These are phyloP conservation scores for Aquilaria malaccensis DNA, from an alignment of 345 rosid species.

Conservation along the genomic window DNA sequence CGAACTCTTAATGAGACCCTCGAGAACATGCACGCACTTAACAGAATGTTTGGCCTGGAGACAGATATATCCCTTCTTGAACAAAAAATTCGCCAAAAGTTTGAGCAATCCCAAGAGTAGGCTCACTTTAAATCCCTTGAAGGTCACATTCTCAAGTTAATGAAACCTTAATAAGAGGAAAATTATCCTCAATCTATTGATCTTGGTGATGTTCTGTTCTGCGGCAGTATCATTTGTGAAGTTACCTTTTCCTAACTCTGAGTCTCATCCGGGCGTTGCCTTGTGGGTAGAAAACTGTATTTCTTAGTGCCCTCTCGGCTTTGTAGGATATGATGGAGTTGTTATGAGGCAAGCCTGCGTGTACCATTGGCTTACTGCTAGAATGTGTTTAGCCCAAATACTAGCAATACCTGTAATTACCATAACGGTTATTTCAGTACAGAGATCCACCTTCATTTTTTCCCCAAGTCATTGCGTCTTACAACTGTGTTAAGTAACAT, in stretches of 20 bases:
- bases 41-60: slow-evolving; percentile 88
- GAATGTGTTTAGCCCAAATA: slow-evolving; percentile 9
- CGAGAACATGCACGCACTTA: slow-evolving; percentile 97
- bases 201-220: neutral
- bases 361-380: slow-evolving; percentile 6
- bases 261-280: neutral
- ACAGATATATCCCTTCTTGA: slow-evolving; percentile 65
- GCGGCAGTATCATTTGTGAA: slow-evolving; percentile 10
- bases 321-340: slow-evolving; percentile 9
- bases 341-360: slow-evolving; percentile 13
- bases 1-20: slow-evolving; percentile 76
- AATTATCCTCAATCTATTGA: slow-evolving; percentile 8
- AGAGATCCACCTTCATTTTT: slow-evolving; percentile 3
- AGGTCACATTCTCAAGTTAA: slow-evolving; percentile 4
- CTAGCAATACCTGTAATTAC: slow-evolving; percentile 14
- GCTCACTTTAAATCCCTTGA: slow-evolving; percentile 4
- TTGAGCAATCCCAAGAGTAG: slow-evolving; percentile 45
- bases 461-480: neutral
- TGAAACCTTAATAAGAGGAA: slow-evolving; percentile 18
- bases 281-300: slow-evolving; percentile 6
- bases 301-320: slow-evolving; percentile 6
- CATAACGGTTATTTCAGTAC: slow-evolving; percentile 1
- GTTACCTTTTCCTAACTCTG: slow-evolving; percentile 16
- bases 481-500: neutral
- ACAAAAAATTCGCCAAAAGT: slow-evolving; percentile 79